A percentile compares a stretch with the other conserved stretches of the same genome.
Evolutionary conservation across 2,329 filamentous ascomycete species (phyloP).

Genomic region (Epichloe amarillans): DNA sequence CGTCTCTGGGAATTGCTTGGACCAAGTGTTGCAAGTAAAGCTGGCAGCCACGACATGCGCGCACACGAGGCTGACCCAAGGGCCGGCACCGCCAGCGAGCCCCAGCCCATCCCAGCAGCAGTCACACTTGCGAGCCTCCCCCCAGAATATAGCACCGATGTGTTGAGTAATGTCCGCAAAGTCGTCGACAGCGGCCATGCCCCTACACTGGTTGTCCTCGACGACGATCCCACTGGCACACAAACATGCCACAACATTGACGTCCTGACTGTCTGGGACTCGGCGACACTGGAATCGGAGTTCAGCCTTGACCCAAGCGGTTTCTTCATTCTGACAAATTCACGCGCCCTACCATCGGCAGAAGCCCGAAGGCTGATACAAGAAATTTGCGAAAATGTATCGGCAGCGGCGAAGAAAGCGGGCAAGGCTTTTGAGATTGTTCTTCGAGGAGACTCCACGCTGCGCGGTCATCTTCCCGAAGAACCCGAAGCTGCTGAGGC

Average conservation of each 20-base stretch:
- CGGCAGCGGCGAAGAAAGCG: constrained; percentile 26
- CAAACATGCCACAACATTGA: constrained; percentile 45
- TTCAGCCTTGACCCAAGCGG: constrained; percentile 27
- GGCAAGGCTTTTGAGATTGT: constrained; percentile 36
- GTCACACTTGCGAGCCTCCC: constrained; percentile 12
- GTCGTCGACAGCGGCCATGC: constrained; percentile 11
- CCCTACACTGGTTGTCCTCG: constrained; percentile 28
- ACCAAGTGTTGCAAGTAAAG: constrained; percentile 9
- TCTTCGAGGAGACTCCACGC: constrained; percentile 39
- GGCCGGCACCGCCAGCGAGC: neutral
- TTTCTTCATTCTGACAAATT: constrained; percentile 49
- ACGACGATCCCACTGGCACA: constrained; percentile 46
- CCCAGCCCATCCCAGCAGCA: constrained; percentile 9
- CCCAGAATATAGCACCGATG: constrained; percentile 10
- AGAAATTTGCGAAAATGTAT: constrained; percentile 36
- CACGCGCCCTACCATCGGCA: constrained; percentile 35
- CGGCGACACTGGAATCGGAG: constrained; percentile 28
- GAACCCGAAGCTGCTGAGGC: constrained; percentile 37
- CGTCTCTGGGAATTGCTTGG: constrained; percentile 24
- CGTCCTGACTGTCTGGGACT: constrained; percentile 41
- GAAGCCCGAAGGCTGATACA: constrained; percentile 31
- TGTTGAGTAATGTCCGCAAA: constrained; percentile 10
- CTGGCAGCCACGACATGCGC: neutral
- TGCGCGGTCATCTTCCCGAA: constrained; percentile 40
- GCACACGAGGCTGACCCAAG: neutral